These are phyloP conservation scores for Rickenella mellea DNA, from an alignment of 768 basidiomycete genomes.

Conservation along the genomic window DNA sequence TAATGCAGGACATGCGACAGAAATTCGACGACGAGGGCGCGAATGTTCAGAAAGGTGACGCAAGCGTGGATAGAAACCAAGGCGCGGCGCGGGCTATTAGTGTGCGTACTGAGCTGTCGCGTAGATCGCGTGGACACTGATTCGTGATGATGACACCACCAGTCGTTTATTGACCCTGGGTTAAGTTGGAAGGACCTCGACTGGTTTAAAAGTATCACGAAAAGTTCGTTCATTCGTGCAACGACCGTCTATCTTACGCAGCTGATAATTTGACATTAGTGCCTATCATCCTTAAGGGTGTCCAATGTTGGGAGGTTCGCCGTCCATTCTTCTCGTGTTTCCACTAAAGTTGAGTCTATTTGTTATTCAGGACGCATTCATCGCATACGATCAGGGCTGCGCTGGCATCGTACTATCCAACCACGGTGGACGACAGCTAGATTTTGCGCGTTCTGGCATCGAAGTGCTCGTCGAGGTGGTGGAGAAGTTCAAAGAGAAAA, in stretches of 20 bases:
- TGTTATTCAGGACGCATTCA: slow-evolving; percentile 32
- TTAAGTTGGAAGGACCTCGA: slow-evolving; percentile 78
- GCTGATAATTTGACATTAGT: slow-evolving; percentile 21
- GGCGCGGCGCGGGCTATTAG: slow-evolving; percentile 93
- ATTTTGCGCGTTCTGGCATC: slow-evolving; percentile 44
- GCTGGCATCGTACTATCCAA: slow-evolving; percentile 47
- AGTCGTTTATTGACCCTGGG: slow-evolving; percentile 93
- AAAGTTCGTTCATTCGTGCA: slow-evolving; percentile 22
- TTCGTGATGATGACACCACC: slow-evolving; percentile 2
- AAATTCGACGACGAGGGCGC: slow-evolving; percentile 81
- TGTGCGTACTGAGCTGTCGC: slow-evolving; percentile 29
- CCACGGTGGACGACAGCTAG: slow-evolving; percentile 51
- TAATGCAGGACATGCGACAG: slow-evolving; percentile 81
- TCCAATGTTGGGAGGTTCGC: slow-evolving; percentile 47
- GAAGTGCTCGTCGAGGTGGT: slow-evolving; percentile 88
- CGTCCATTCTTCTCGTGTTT: neutral
- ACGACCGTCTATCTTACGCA: neutral
- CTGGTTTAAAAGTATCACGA: slow-evolving; percentile 54
- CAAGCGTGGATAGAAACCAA: slow-evolving; percentile 68
- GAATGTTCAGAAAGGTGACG: slow-evolving; percentile 35
- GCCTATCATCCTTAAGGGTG: slow-evolving; percentile 58
- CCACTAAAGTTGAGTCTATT: neutral
- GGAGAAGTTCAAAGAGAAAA: slow-evolving; percentile 51
- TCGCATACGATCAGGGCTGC: slow-evolving; percentile 36
- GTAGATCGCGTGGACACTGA: slow-evolving; percentile 9